Percentiles rank a stretch among this genome's conserved stretches.
Conservation (phyloP, 768 basidiomycete genomes). For the Suillus hirtellus region DNA sequence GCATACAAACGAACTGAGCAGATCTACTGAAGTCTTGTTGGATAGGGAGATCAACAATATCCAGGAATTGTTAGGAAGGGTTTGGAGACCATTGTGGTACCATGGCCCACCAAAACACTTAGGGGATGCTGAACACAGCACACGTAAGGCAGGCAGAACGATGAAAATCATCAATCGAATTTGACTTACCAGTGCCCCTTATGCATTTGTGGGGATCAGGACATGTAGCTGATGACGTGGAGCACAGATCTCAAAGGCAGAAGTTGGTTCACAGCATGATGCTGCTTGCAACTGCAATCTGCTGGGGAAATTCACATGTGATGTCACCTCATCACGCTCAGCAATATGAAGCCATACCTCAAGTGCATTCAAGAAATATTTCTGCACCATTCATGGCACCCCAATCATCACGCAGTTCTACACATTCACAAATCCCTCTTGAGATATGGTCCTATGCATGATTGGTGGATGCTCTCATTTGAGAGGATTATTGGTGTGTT, state of each 20-base stretch:
- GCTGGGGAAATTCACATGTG: conserved; percentile 19
- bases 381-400: conserved; percentile 17
- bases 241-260: neutral
- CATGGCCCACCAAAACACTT: conserved; percentile 24
- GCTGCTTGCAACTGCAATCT: conserved; percentile 31
- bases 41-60: conserved; percentile 1
- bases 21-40: neutral
- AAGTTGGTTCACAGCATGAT: conserved; percentile 28
- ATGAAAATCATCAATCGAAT: conserved; percentile 23
- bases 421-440: conserved; percentile 30
- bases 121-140: conserved; percentile 29
- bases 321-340: conserved; percentile 18
- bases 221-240: neutral
- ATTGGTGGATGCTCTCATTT: conserved; percentile 38
- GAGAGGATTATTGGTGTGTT: conserved; percentile 29
- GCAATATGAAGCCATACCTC: conserved; percentile 26
- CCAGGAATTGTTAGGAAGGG: neutral
- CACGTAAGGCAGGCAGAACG: conserved; percentile 37
- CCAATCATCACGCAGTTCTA: conserved; percentile 35
- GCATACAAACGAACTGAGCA: neutral
- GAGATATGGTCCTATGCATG: conserved; percentile 34
- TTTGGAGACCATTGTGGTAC: conserved; percentile 24
- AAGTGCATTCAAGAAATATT: conserved; percentile 20
- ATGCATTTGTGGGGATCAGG: conserved; percentile 28
- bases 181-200: conserved; percentile 24